Evolutionary conservation across 495 filamentous ascomycete species (phyloP).

Genomic region (Geopyxis carbonaria): DNA sequence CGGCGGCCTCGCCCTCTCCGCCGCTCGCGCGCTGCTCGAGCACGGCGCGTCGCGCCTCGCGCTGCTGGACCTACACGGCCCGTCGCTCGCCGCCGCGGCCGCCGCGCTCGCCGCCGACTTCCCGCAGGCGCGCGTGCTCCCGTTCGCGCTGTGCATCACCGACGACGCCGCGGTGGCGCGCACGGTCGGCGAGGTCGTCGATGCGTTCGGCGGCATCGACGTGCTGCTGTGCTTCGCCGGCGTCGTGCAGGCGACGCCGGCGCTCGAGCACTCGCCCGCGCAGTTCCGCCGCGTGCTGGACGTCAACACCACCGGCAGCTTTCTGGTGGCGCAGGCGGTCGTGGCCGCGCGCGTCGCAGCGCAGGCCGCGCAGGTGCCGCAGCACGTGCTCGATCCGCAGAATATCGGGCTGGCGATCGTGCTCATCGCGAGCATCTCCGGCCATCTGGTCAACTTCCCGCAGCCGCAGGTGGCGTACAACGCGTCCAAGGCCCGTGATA

Average conservation of each 20-base stretch:
- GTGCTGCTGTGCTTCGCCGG: constrained; percentile 51
- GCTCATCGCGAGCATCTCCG: constrained; percentile 52
- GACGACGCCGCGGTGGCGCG: constrained; percentile 32
- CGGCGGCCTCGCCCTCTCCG: constrained; percentile 45
- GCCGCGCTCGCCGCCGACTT: constrained; percentile 34
- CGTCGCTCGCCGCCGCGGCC: constrained; percentile 25
- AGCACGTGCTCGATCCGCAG: constrained; percentile 19
- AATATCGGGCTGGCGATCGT: constrained; percentile 41
- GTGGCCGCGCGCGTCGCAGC: constrained; percentile 39
- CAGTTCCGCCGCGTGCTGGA: constrained; percentile 46
- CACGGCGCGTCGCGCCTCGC: constrained; percentile 44
- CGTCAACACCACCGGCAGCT: constrained; percentile 51
- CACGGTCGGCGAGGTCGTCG: constrained; percentile 29
- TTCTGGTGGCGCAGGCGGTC: constrained; percentile 52
- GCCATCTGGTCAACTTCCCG: constrained; percentile 47
- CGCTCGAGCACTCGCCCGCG: constrained; percentile 36
- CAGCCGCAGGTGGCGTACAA: constrained; percentile 58
- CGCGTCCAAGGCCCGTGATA: constrained; percentile 45
- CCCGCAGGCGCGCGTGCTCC: constrained; percentile 33
- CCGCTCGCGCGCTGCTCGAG: constrained; percentile 49
- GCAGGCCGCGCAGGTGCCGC: constrained; percentile 24
- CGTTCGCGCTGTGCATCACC: constrained; percentile 42
- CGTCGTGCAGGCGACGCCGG: constrained; percentile 41
- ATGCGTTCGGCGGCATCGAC: constrained; percentile 36
- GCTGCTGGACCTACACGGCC: constrained; percentile 41